Evolutionary conservation across 495 filamentous ascomycete species (phyloP), one percentile per base, ranked within the genome.

Genomic region (Trichoderma erinaceum): DNA sequence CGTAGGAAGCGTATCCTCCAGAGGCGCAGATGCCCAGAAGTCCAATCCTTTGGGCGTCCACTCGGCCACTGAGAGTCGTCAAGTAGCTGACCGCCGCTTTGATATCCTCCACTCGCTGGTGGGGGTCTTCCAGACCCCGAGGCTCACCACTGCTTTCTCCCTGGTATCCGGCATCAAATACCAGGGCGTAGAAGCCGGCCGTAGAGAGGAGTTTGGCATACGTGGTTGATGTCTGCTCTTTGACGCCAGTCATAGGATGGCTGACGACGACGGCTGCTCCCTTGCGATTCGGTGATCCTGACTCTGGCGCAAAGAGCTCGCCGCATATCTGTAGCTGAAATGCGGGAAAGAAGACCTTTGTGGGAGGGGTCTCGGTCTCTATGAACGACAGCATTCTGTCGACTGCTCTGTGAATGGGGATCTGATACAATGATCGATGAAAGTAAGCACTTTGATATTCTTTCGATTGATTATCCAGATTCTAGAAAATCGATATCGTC

Each of bases 21-120:
- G 73, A 73, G 73, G 64, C 80, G 68, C 79, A 82, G 46, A 82
- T 78, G 15, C 80, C 79, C 1, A 82, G 70, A 1, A 72, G 77
- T 6, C 80, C 80, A 48, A 82, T 80, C 8, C 70, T 67, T 6
- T 71, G 66, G 1, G 67, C 27, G 64, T 81, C 73, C 27, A 81
- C 75, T 4, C 73, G 66, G 38, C 71, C 70, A 3, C 64, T 43
- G 10, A 65, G 64, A 12, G 69, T 73, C 15, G 70, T 50, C 1
- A 81, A 73, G 71, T 76, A 81, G 44, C 69, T 74, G 13, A 80
- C 79, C 4, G 78, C 79, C 27, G 68, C 46, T 48, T 73, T 76
- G 67, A 74, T 70, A 46, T 80, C 79, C 68, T 80, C 76, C n/a
- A 70, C 78, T 13, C 78, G 73, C 67, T 80, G 77, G 41, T 67